Evolutionary conservation across 2,329 filamentous ascomycete genomes (phyloP).

Genomic region (Curvularia sp.): DNA sequence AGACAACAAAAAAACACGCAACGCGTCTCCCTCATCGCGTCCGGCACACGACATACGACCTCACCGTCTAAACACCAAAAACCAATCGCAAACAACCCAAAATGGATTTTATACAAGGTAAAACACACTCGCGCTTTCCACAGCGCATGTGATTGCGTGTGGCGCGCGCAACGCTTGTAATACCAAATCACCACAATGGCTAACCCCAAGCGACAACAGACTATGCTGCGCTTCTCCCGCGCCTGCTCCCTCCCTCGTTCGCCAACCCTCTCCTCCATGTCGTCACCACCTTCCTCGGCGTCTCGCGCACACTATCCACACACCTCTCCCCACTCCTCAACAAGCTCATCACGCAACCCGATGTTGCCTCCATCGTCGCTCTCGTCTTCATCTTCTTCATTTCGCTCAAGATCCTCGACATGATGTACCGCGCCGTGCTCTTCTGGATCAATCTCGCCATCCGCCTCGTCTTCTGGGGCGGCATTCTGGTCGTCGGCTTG

Average conservation of each 20-base stretch:
- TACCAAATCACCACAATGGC: conserved; percentile 2
- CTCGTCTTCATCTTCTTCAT: conserved; percentile 69
- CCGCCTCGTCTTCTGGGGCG: conserved; percentile 69
- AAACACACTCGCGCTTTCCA: background rate
- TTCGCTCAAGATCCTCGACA: conserved; percentile 68
- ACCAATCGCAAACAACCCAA: conserved; percentile 19
- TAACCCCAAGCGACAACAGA: conserved; percentile 39
- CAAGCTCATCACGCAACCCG: conserved; percentile 46
- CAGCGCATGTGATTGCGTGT: background rate
- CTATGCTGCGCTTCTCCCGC: conserved; percentile 40
- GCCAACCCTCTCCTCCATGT: conserved; percentile 40
- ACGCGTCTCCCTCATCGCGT: conserved; percentile 25
- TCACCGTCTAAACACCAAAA: background rate
- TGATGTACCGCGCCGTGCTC: conserved; percentile 73
- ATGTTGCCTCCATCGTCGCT: conserved; percentile 61
- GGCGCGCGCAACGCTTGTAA: conserved; percentile 4
- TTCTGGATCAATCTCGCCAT: conserved; percentile 77
- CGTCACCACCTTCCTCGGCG: conserved; percentile 37
- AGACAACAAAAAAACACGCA: conserved; percentile 7
- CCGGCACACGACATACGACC: conserved; percentile 16
- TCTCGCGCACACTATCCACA: conserved; percentile 37
- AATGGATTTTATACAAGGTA: conserved; percentile 44
- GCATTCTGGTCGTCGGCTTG: conserved; percentile 61
- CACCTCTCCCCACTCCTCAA: conserved; percentile 42
- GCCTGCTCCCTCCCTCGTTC: conserved; percentile 43